Evolutionary conservation across 441 rosid species (phyloP).

Genomic region (Erodium texanum): DNA sequence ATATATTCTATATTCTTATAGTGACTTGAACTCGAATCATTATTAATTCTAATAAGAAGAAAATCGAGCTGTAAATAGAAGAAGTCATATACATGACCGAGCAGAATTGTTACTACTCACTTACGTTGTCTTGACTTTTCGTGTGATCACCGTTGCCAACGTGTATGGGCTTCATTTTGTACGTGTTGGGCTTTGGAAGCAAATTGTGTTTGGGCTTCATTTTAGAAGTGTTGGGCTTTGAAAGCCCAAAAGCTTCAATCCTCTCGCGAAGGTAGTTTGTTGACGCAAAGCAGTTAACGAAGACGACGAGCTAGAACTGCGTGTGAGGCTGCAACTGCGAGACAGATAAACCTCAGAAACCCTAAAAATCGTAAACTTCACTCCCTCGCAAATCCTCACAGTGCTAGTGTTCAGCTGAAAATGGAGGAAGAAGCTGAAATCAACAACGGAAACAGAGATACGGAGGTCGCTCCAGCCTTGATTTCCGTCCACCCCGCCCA

Average conservation of each 20-base stretch:
- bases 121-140: too few relatives aligned
- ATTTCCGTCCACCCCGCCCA: slow-evolving; percentile 60
- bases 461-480: slow-evolving; percentile 73
- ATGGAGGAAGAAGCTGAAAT: slow-evolving; percentile 53
- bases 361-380: slow-evolving; percentile 21
- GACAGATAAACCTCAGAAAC: slow-evolving; percentile 25
- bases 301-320: neutral
- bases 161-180: too few relatives aligned
- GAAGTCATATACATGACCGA: too few relatives aligned
- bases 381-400: neutral
- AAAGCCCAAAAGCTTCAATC: neutral
- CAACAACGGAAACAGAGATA: slow-evolving; percentile 27
- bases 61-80: too few relatives aligned
- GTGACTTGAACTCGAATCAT: too few relatives aligned
- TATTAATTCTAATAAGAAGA: too few relatives aligned
- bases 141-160: too few relatives aligned
- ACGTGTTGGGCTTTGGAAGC: too few relatives aligned
- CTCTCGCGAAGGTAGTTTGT: neutral
- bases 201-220: neutral
- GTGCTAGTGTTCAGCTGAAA: slow-evolving; percentile 2
- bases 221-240: neutral
- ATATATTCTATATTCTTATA: too few relatives aligned
- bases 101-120: too few relatives aligned
- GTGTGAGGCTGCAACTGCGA: neutral
- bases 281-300: neutral